Evolutionary conservation across 139 green algal genomes (phyloP).

Genomic region (Chlamydomonas schloesseri): DNA sequence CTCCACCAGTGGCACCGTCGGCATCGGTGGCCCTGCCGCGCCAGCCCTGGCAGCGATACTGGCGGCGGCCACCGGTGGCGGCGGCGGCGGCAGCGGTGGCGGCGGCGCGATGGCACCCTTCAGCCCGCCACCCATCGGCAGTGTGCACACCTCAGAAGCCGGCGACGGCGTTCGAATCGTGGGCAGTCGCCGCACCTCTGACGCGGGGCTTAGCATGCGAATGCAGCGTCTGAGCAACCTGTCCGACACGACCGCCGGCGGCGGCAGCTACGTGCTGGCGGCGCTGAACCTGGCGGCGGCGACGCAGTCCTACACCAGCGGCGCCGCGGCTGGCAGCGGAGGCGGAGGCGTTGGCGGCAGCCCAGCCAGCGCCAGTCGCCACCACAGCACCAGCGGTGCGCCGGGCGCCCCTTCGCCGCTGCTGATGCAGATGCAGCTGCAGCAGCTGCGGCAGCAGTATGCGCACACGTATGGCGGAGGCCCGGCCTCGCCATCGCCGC

Average conservation of each 20-base stretch:
- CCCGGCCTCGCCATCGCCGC: neutral
- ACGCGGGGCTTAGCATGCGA: neutral
- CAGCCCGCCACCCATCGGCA: slow-evolving; percentile 8
- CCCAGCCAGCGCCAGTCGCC: neutral
- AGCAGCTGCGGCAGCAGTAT: slow-evolving; percentile 36
- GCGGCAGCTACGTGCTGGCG: neutral
- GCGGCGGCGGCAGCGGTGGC: neutral
- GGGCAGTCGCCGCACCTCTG: neutral
- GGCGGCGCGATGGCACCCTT: neutral
- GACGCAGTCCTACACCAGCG: neutral
- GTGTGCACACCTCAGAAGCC: slow-evolving; percentile 7
- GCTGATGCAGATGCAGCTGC: slow-evolving; percentile 19
- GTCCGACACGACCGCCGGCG: neutral
- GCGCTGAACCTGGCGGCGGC: neutral
- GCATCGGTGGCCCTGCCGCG: no score
- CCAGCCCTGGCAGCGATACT: no score
- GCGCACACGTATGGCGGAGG: slow-evolving; percentile 1
- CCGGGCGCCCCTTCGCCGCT: neutral
- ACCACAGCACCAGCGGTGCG: neutral
- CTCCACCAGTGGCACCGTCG: no score
- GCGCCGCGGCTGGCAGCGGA: neutral
- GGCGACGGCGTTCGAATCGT: slow-evolving; percentile 30
- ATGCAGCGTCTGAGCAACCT: neutral
- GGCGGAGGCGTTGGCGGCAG: no score
- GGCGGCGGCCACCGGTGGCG: neutral